Evolutionary conservation across 2,329 filamentous ascomycete genomes (phyloP).

Genomic region (Aspergillus ruber): DNA sequence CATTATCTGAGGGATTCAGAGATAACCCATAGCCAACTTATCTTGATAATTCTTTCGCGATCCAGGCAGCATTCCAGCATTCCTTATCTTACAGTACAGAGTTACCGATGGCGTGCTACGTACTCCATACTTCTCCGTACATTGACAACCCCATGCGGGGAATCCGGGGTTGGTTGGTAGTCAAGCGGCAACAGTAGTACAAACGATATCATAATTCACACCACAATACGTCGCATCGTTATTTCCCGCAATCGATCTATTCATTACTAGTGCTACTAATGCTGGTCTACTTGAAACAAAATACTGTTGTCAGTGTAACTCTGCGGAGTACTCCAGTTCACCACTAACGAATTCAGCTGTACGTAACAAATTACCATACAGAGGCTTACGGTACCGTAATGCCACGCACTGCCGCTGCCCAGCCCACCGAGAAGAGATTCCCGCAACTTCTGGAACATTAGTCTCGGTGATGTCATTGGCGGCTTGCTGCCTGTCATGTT

Average conservation of each 20-base stretch:
- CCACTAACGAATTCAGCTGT: no score
- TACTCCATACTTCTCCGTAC: not conserved
- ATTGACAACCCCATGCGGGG: not conserved
- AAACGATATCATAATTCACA: not conserved
- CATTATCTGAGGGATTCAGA: no score
- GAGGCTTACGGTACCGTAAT: not conserved
- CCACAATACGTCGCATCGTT: no score
- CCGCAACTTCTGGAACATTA: not conserved
- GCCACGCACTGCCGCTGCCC: not conserved
- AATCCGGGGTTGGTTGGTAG: not conserved
- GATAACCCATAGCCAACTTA: no score
- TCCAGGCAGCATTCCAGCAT: not conserved
- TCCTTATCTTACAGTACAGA: not conserved
- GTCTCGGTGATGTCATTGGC: not conserved
- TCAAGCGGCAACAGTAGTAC: not conserved
- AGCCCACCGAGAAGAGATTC: not conserved
- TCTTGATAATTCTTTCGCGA: no score
- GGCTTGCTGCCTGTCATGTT: not conserved
- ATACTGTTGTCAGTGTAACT: no score
- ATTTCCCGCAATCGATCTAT: no score
- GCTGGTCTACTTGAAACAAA: no score
- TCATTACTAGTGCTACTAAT: no score
- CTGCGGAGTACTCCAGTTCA: no score
- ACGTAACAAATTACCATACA: not conserved
- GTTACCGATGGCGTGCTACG: no score